Percentiles rank a stretch among this genome's conserved stretches.
phyloP scores from a whole-genome alignment of 2,329 filamentous ascomycete species.

The Bipolaris sorokiniana region DNA sequence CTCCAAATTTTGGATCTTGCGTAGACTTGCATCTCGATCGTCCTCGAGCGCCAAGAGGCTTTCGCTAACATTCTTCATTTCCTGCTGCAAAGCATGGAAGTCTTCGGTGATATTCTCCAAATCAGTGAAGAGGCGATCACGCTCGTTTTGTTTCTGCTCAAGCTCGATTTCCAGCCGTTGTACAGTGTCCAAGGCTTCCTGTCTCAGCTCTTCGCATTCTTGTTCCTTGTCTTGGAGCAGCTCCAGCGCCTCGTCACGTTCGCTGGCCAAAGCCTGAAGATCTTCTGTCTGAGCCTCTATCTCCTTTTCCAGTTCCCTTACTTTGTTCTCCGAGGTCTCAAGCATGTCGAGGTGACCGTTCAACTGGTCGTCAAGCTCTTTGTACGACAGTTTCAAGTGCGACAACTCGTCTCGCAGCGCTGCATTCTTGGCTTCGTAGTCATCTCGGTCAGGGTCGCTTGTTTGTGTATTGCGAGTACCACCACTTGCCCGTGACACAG shows the following conservation, averaged over 20 bases:
- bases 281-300: constrained; percentile 81
- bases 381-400: constrained; percentile 84
- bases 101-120: constrained; percentile 81
- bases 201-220: constrained; percentile 59
- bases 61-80: constrained; percentile 92
- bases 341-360: constrained; percentile 81
- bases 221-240: constrained; percentile 70
- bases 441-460: constrained; percentile 74
- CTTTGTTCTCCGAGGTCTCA: constrained; percentile 65
- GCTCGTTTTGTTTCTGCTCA: constrained; percentile 74
- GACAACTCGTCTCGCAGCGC: constrained; percentile 86
- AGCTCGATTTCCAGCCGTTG: constrained; percentile 67
- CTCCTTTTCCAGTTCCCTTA: constrained; percentile 77
- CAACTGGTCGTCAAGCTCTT: constrained; percentile 83
- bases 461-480: constrained; percentile 62
- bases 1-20: constrained; percentile 81
- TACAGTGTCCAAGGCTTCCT: constrained; percentile 65
- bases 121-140: constrained; percentile 72
- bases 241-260: constrained; percentile 84
- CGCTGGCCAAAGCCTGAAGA: constrained; percentile 75
- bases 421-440: constrained; percentile 82
- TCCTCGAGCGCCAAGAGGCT: constrained; percentile 87
- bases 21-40: constrained; percentile 78
- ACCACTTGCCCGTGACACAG: constrained; percentile 73
- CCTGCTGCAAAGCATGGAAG: constrained; percentile 86